Evolutionary conservation across 2,329 filamentous ascomycete genomes (phyloP).

Genomic region (Neofusicoccum sp.): DNA sequence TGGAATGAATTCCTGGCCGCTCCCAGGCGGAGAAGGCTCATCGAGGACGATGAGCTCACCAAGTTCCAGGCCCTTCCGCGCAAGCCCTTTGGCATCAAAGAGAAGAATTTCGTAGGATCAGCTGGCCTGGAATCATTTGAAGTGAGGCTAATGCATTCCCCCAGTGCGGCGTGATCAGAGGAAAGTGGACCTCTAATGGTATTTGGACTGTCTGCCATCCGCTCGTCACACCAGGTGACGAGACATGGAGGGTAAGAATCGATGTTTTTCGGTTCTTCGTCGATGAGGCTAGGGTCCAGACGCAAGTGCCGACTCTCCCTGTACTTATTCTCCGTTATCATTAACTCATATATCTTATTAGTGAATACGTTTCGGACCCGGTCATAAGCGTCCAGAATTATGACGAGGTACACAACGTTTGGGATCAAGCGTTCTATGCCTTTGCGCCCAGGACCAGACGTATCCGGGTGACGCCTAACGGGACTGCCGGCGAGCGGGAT

Average conservation of each 20-base stretch:
- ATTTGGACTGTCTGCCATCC: background rate
- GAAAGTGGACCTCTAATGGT: background rate
- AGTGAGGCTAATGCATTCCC: no score
- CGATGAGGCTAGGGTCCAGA: background rate
- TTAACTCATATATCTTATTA: background rate
- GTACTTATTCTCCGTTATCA: background rate
- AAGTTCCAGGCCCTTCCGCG: background rate
- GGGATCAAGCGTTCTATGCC: background rate
- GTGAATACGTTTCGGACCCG: background rate
- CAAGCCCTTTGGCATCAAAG: background rate
- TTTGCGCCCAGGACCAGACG: background rate
- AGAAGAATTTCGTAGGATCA: background rate
- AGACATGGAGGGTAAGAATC: background rate
- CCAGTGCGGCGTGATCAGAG: background rate
- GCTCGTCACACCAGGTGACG: background rate
- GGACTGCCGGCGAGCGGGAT: background rate
- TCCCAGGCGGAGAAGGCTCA: no score
- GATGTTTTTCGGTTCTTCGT: background rate
- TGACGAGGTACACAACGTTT: background rate
- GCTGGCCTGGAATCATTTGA: background rate
- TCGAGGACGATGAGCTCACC: background rate
- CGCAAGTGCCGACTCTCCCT: no score
- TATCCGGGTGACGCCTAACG: background rate
- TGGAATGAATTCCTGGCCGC: background rate
- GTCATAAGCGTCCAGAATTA: background rate